A percentile compares a stretch with the other conserved stretches of the same genome.
phyloP scores from a whole-genome alignment of 169 alveolate genomes.

The Eimeria acervulina region DNA sequence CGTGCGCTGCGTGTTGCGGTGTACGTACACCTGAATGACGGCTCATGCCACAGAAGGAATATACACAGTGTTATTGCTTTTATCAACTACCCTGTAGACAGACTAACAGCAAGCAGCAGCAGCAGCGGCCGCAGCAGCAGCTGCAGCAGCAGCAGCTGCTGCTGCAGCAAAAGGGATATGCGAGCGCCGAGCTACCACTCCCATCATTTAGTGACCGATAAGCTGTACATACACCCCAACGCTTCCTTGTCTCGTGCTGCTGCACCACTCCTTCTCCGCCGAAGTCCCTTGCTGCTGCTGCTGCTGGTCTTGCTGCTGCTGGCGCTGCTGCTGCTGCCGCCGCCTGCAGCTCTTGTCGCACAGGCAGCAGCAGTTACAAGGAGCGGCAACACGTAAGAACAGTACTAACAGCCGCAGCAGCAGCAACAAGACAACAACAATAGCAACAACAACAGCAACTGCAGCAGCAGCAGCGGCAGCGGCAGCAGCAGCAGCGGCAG shows the following conservation, averaged over 20 bases:
- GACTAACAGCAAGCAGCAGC: background rate
- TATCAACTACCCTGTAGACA: too few species aligned
- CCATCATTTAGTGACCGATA: background rate
- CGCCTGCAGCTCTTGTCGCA: background rate
- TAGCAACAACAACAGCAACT: background rate
- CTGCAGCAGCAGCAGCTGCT: constrained; percentile 23
- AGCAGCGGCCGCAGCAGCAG: background rate
- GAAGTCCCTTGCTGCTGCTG: background rate
- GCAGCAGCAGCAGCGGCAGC: background rate
- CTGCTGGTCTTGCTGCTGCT: background rate
- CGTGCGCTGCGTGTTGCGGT: background rate
- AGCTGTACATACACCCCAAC: constrained; percentile 3
- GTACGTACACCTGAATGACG: background rate
- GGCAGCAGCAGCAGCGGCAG: constrained; percentile 29
- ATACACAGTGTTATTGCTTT: background rate
- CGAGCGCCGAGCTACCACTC: constrained; percentile 14
- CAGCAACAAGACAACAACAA: background rate
- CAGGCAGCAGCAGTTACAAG: background rate
- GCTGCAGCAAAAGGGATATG: constrained; percentile 9
- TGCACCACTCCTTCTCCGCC: background rate
- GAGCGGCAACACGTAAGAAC: background rate
- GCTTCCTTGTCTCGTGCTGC: background rate
- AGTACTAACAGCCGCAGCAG: background rate
- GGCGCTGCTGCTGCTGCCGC: background rate
- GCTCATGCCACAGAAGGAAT: background rate